Conservation (phyloP, 2,329 filamentous ascomycete species). For the Periconia macrospinosa region DNA sequence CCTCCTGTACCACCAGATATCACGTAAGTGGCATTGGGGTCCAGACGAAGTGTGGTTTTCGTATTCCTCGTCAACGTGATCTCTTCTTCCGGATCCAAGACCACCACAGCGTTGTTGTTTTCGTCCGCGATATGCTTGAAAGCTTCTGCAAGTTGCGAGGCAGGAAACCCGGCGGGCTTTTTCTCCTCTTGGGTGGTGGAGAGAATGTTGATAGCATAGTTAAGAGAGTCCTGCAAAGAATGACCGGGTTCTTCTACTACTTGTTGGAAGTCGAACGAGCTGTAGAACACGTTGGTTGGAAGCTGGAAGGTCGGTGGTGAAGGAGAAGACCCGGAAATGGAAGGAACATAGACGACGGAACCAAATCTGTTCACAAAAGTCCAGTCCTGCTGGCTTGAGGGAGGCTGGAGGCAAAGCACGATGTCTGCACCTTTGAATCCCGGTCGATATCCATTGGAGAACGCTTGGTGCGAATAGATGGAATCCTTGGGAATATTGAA, state of each 20-base stretch:
- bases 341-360: not conserved
- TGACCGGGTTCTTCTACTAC: not conserved
- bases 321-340: not conserved
- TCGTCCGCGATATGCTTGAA: not conserved
- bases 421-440: conserved; percentile 35
- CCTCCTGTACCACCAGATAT: conserved; percentile 23
- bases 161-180: not conserved
- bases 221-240: not conserved
- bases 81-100: not conserved
- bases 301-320: not conserved
- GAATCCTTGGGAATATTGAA: conserved; percentile 19
- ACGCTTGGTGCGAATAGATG: conserved; percentile 23
- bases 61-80: not conserved
- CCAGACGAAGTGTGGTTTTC: conserved; percentile 12
- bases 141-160: not conserved
- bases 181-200: not conserved
- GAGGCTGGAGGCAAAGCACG: conserved; percentile 20
- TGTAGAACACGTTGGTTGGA: not conserved
- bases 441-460: conserved; percentile 5
- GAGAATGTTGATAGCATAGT: not conserved
- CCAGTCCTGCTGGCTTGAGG: conserved; percentile 14
- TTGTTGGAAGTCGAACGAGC: not conserved
- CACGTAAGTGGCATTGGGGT: conserved; percentile 13
- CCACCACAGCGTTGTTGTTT: not conserved
- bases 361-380: not conserved